Evolutionary conservation across 2,329 filamentous ascomycete genomes (phyloP).

Genomic region (Fusarium veterinarium): DNA sequence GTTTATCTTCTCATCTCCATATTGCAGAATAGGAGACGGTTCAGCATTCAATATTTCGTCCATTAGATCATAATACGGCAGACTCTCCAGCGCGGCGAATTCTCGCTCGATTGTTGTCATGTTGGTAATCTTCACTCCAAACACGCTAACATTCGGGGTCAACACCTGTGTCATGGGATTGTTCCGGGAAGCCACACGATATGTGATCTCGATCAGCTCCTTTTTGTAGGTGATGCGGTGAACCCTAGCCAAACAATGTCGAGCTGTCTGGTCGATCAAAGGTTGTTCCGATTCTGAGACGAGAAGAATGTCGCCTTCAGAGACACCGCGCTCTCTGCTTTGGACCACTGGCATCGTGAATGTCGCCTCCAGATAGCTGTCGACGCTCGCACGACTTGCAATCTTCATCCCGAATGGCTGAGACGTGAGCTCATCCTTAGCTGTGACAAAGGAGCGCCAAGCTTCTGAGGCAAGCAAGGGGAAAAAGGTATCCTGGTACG

Average conservation of each 20-base stretch:
- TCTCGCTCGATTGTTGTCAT: conserved; percentile 96
- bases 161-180: conserved; percentile 72
- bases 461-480: conserved; percentile 92
- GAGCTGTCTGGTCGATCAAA: conserved; percentile 70
- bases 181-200: conserved; percentile 78
- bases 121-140: conserved; percentile 87
- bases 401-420: conserved; percentile 90
- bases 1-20: conserved; percentile 77
- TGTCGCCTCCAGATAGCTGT: conserved; percentile 92
- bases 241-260: conserved; percentile 89
- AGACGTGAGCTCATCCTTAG: conserved; percentile 85
- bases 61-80: conserved; percentile 96
- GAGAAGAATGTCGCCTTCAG: conserved; percentile 89
- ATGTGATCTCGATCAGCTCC: conserved; percentile 84
- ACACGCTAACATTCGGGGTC: conserved; percentile 75
- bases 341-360: conserved; percentile 79
- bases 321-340: conserved; percentile 77
- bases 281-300: conserved; percentile 81
- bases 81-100: conserved; percentile 87
- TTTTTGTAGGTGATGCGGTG: conserved; percentile 85
- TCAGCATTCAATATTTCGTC: conserved; percentile 90
- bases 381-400: conserved; percentile 87
- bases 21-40: conserved; percentile 87
- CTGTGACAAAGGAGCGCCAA: conserved; percentile 92
- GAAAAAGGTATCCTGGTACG: conserved; percentile 91